Evolutionary conservation across 129 eudicot species (phyloP).

Genomic region (Calendula officinalis): DNA sequence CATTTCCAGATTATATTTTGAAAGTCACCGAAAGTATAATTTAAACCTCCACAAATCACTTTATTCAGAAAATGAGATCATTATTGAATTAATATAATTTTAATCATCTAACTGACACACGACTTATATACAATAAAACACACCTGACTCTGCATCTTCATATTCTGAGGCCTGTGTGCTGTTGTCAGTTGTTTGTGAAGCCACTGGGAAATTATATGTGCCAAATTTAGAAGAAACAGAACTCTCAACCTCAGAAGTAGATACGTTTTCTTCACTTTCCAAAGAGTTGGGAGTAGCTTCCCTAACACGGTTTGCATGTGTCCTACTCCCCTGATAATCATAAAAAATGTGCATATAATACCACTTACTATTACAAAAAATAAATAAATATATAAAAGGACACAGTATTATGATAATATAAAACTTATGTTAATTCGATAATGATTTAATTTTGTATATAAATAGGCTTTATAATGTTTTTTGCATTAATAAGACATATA

Average conservation of each 20-base stretch:
- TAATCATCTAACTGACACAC: not conserved
- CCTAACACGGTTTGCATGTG: slow-evolving; percentile 58
- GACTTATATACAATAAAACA: not conserved
- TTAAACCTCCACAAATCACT: not conserved
- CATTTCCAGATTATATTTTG: slow-evolving; percentile 5
- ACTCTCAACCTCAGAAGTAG: slow-evolving; percentile 59
- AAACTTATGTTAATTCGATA: too few species aligned
- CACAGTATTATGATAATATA: too few species aligned
- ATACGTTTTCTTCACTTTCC: slow-evolving; percentile 51
- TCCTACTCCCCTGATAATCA: slow-evolving; percentile 61
- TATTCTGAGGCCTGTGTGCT: slow-evolving; percentile 81
- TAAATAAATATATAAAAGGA: too few species aligned
- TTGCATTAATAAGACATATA: too few species aligned
- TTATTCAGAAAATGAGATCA: not conserved
- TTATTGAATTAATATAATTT: not conserved
- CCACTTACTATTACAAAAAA: not conserved
- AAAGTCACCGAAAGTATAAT: not conserved
- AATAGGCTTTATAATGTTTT: too few species aligned
- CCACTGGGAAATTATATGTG: slow-evolving; percentile 49
- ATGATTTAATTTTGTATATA: too few species aligned
- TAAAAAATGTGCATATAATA: not conserved
- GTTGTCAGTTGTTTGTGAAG: slow-evolving; percentile 72
- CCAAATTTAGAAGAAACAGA: slow-evolving; percentile 54
- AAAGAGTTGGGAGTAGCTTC: slow-evolving; percentile 46
- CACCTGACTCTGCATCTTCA: slow-evolving; percentile 94